Evolutionary conservation across 257 asterid species (phyloP), one percentile per base, ranked within the genome.

Genomic region (Lycium barbarum): DNA sequence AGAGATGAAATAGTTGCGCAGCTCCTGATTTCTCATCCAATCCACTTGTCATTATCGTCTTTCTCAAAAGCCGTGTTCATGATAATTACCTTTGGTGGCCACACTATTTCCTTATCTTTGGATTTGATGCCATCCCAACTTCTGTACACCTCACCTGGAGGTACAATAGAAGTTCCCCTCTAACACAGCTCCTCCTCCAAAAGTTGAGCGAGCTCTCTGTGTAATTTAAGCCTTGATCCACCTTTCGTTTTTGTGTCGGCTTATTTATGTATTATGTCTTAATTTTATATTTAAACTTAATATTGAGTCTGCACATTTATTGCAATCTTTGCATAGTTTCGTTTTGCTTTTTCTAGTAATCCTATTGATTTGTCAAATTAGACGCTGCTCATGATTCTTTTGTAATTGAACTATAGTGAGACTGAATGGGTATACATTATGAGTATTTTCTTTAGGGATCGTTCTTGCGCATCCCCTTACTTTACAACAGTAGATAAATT

Each of bases 1-100:
- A 33, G 78, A 67, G 67, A 84, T 67, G 86, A 93, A 93, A 72
- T 82, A 90, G 2, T 89, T 90, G 2, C 90, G 88, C 79, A 93
- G 91, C 87, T 93, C 97, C 86, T 87, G 93, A 83, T 89, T 93
- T 9, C 95, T 96, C 97, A 93, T 92, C 97, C 97, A 51, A 74
- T 86, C 97, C 97, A 93, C 84, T 88, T 87, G 3, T 91, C 93
- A 6, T 90, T 89, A 0, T 90, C 95, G 80, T 91, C 94, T 59
- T 86, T 86, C 0, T 90, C 89, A 67, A 11, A 85, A 10, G 22
- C 51, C 4, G 93, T 90, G 86, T 88, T 88, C 93, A 84, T 58
- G 26, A 90, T 76, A 35, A 90, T 65, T 38, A 87, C 93, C 85
- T 86, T 88, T 89, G 97, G 97, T 54, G 95, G 94, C 97, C 97